Evolutionary conservation across 495 filamentous ascomycete species (phyloP).

Genomic region (Penicillium angulare): DNA sequence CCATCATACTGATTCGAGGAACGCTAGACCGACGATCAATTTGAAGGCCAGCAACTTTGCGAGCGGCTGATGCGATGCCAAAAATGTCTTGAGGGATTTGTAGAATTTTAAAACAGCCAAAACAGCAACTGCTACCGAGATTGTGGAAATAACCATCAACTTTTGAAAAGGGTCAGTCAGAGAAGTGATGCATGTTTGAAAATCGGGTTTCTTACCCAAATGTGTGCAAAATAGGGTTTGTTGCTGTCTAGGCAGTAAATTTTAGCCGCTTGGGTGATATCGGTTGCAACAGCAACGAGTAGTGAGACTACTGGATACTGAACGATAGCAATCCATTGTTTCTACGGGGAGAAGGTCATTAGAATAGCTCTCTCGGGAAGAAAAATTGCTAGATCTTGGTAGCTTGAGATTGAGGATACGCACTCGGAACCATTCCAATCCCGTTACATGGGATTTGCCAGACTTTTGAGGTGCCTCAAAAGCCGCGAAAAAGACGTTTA

Average conservation of each 20-base stretch:
- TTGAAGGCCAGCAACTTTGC: conserved; percentile 35
- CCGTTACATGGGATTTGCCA: conserved; percentile 3
- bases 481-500: conserved; percentile 22
- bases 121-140: conserved; percentile 27
- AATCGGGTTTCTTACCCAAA: conserved; percentile 40
- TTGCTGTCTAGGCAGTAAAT: conserved; percentile 31
- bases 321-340: conserved; percentile 25
- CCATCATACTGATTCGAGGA: conserved; percentile 24
- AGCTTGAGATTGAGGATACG: neutral
- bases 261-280: conserved; percentile 30
- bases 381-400: neutral
- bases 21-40: conserved; percentile 30
- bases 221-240: conserved; percentile 31
- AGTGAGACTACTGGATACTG: conserved; percentile 32
- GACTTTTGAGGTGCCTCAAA: conserved; percentile 13
- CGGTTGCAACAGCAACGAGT: conserved; percentile 21
- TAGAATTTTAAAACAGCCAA: conserved; percentile 26
- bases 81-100: conserved; percentile 12
- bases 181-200: no score
- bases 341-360: no score
- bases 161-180: neutral
- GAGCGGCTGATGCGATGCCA: conserved; percentile 20
- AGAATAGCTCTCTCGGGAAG: neutral
- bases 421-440: conserved; percentile 22
- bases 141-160: conserved; percentile 18